Evolutionary conservation across 139 green algal genomes (phyloP).

Genomic region (Prasinococcaceae sp.): DNA sequence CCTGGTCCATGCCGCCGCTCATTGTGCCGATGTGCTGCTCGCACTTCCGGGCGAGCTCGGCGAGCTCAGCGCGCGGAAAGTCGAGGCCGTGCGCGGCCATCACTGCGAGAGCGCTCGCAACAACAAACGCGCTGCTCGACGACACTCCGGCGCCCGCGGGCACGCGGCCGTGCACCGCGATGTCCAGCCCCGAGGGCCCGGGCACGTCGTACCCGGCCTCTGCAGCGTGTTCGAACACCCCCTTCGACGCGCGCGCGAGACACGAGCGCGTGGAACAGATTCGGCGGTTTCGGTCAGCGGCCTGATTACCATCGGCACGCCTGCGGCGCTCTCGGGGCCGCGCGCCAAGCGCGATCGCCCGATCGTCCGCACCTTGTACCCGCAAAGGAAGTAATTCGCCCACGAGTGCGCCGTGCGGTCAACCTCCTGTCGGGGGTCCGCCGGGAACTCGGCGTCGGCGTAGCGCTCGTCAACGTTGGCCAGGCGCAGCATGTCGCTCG

Average conservation of each 20-base stretch:
- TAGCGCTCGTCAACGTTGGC: conserved; percentile 66
- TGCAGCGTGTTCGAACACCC: conserved; percentile 48
- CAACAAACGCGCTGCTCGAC: conserved; percentile 74
- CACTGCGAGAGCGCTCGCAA: conserved; percentile 59
- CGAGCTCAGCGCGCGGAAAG: conserved; percentile 59
- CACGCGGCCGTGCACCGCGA: conserved; percentile 73
- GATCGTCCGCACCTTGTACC: conserved; percentile 72
- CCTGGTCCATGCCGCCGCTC: conserved; percentile 94
- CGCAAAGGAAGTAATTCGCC: conserved; percentile 86
- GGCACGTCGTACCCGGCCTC: conserved; percentile 23
- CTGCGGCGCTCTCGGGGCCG: not conserved
- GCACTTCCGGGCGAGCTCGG: conserved; percentile 59
- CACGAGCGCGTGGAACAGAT: not conserved
- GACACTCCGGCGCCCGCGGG: conserved; percentile 77
- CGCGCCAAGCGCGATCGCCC: not conserved
- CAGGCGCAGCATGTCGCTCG: conserved; percentile 36
- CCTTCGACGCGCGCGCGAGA: conserved; percentile 17
- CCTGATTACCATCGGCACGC: conserved; percentile 4
- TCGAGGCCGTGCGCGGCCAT: conserved; percentile 33
- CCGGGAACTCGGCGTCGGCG: conserved; percentile 41
- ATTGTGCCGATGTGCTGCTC: conserved; percentile 35
- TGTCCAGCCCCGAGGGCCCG: conserved; percentile 42
- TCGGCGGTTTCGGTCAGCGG: not conserved
- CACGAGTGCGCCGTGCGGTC: conserved; percentile 65
- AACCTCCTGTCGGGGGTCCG: conserved; percentile 63